phyloP scores from a whole-genome alignment of 2,329 filamentous ascomycete genomes.

The Ophiostoma sp. region DNA sequence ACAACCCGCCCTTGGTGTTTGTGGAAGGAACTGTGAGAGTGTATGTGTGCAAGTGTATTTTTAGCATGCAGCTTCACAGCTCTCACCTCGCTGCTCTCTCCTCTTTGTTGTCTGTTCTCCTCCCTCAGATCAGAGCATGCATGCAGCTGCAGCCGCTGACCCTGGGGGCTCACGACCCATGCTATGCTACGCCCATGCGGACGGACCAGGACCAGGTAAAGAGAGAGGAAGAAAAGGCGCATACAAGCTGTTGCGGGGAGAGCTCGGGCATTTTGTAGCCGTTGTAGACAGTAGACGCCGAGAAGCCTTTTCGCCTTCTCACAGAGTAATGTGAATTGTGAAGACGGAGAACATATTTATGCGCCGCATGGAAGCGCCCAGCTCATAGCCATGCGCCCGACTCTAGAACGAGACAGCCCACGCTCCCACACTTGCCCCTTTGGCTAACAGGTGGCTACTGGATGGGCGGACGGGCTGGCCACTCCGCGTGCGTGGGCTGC shows the following conservation, averaged over 20 bases:
- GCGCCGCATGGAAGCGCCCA: slow-evolving; percentile 12
- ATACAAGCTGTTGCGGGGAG: neutral
- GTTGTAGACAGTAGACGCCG: neutral
- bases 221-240: neutral
- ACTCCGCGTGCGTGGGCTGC: neutral
- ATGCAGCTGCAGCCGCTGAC: slow-evolving; percentile 19
- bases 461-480: slow-evolving; percentile 4
- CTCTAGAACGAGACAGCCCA: neutral
- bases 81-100: neutral
- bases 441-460: neutral
- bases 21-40: too few relatives aligned
- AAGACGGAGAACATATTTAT: neutral
- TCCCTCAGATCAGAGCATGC: slow-evolving; percentile 10
- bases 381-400: slow-evolving; percentile 15
- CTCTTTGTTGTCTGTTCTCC: neutral
- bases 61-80: neutral
- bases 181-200: neutral
- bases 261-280: neutral
- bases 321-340: neutral
- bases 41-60: neutral
- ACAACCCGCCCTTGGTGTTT: neutral
- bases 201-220: neutral
- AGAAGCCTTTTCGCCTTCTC: neutral
- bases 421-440: neutral
- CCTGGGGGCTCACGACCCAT: neutral